phyloP scores from a whole-genome alignment of 257 asterid genomes.

The Salvia splendens region DNA sequence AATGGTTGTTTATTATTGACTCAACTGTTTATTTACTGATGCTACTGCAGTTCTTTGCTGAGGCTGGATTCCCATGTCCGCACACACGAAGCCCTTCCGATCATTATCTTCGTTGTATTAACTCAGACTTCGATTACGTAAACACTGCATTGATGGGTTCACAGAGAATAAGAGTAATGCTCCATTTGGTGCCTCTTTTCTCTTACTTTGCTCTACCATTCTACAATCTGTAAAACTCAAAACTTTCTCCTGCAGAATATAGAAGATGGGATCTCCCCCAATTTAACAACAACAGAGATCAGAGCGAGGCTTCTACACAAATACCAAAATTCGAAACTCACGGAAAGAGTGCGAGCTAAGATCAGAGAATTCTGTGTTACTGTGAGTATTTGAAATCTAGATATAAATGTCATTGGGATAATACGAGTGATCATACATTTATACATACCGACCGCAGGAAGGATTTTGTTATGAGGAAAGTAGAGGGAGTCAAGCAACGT shows the following conservation, averaged over 20 bases:
- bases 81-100: slow-evolving; percentile 81
- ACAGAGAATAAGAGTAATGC: slow-evolving; percentile 44
- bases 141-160: slow-evolving; percentile 57
- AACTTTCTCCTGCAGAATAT: slow-evolving; percentile 40
- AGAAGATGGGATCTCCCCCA: slow-evolving; percentile 31
- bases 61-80: slow-evolving; percentile 89
- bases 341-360: slow-evolving; percentile 42
- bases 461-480: slow-evolving; percentile 39
- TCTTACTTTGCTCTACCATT: not conserved
- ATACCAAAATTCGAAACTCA: slow-evolving; percentile 53
- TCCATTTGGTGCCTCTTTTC: not conserved
- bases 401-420: too few species aligned
- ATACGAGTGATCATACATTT: too few species aligned
- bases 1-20: too few species aligned
- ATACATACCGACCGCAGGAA: slow-evolving; percentile 38
- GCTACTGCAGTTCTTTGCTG: slow-evolving; percentile 72
- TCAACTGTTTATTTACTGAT: too few species aligned
- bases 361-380: slow-evolving; percentile 44
- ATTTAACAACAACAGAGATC: slow-evolving; percentile 60
- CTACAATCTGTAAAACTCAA: not conserved
- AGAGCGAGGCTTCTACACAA: slow-evolving; percentile 64
- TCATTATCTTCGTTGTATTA: slow-evolving; percentile 82
- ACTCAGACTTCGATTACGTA: slow-evolving; percentile 76
- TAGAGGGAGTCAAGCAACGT: slow-evolving; percentile 63
- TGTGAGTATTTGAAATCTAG: slow-evolving; percentile 39